Conservation (phyloP, 2,329 filamentous ascomycete species). For the Taxawa tesnikishii region DNA sequence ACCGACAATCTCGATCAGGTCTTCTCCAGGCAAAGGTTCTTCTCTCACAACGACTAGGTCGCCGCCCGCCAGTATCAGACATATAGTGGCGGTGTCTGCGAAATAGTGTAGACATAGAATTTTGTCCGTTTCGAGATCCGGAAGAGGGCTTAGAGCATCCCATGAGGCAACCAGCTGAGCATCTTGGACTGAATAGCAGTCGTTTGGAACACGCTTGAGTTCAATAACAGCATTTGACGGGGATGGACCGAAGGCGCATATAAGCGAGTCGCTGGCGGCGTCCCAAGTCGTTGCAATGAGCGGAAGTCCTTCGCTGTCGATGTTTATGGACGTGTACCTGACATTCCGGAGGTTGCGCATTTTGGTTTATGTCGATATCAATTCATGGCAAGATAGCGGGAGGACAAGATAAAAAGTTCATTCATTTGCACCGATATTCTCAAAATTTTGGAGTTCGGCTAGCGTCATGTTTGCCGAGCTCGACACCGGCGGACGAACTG, state of each 20-base stretch:
- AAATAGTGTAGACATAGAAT: conserved; percentile 77
- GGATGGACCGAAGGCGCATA: conserved; percentile 77
- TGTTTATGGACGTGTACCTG: conserved; percentile 52
- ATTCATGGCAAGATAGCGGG: too few relatives aligned
- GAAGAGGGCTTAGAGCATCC: conserved; percentile 73
- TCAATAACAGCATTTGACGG: conserved; percentile 59
- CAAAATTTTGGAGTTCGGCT: background rate
- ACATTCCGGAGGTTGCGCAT: conserved; percentile 89
- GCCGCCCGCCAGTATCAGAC: conserved; percentile 75
- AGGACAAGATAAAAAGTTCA: too few relatives aligned
- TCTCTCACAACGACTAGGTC: conserved; percentile 83
- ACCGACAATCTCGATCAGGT: conserved; percentile 87
- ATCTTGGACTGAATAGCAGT: conserved; percentile 27
- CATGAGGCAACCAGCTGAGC: conserved; percentile 59
- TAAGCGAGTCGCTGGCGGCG: conserved; percentile 58
- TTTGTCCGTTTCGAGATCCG: conserved; percentile 61
- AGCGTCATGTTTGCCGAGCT: conserved; percentile 1
- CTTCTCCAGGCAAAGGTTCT: conserved; percentile 50
- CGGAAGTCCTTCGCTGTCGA: conserved; percentile 41
- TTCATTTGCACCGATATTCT: background rate
- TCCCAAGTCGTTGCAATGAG: conserved; percentile 81
- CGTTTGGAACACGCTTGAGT: conserved; percentile 43
- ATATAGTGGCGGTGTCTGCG: conserved; percentile 63
- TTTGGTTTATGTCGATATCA: conserved; percentile 18
- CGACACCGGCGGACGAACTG: too few relatives aligned